Base-by-base conservation (phyloP, 805 yeast species). In the Metschnikowia borealis region DNA sequence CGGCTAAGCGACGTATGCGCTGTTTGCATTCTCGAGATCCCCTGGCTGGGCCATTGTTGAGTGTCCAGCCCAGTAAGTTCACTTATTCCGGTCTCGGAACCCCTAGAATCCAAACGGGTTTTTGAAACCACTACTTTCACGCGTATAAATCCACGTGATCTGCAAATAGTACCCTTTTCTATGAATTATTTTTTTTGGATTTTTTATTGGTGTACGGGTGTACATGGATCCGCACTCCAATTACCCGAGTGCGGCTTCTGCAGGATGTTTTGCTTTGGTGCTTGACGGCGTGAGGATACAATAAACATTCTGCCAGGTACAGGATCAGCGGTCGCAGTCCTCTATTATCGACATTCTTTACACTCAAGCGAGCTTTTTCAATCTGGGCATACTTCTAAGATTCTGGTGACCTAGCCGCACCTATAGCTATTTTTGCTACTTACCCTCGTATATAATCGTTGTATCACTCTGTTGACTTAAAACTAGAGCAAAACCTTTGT, bases 401-500 rank as follows among this genome's bases (percentile, higher is more conserved):
- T 39, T 39, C 34, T 29, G 43, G 34, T 29, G 34, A 39, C 33
- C 34, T 39, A 14, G 14, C 6, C 20, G 34, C 34, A 39, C 34
- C 34, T 13, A 17, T 13, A 26, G 43, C 34, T 29, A 44, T 23
- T n/a, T 23, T 23, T 35, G 26, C 29, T 15, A 17, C 23, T n/a
- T 23, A 7, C 31, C 17, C 11, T 26, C 47, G 39, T 23, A 34
- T 29, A 26, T 17, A 23, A 35, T 13, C 21, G 47, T 18, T 37
- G 7, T 26, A 15, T 21, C 17, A 31, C 48, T 39, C 48, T 46
- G 48, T 46, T 46, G 44, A 26, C 47, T 21, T n/a, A 33, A 39
- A 46, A 46, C 48, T 46, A 46, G 48, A 46, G 48, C 44, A 36
- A 37, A 36, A 44, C 47, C 23, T 36, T 44, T 26, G 46, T 35